A percentile compares a stretch with the other conserved stretches of the same genome.
Evolutionary conservation across 2,329 filamentous ascomycete genomes (phyloP).

Genomic region (Proliferodiscus dingleyae): DNA sequence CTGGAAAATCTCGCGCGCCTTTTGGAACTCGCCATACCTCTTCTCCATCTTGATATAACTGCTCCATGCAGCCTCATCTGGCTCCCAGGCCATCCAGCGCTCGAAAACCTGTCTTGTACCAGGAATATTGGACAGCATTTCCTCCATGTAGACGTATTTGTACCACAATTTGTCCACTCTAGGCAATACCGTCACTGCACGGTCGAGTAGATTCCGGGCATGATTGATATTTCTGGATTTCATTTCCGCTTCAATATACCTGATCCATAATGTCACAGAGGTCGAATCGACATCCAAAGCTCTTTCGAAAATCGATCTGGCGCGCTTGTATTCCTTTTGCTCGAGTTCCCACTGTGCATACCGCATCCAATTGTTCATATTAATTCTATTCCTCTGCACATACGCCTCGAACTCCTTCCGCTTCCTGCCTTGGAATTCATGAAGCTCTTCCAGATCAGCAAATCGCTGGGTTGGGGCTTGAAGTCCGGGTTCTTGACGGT

Average conservation of each 20-base stretch:
- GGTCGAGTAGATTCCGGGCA: constrained; percentile 87
- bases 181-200: constrained; percentile 87
- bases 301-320: constrained; percentile 88
- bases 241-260: constrained; percentile 96
- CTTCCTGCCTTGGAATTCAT: constrained; percentile 95
- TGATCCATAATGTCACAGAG: constrained; percentile 80
- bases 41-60: constrained; percentile 98
- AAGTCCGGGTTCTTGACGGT: constrained; percentile 83
- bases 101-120: constrained; percentile 94
- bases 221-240: constrained; percentile 94
- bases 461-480: constrained; percentile 93
- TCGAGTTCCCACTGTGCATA: constrained; percentile 97
- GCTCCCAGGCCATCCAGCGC: constrained; percentile 97
- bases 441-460: constrained; percentile 92
- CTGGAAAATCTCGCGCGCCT: constrained; percentile 85
- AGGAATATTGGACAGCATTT: constrained; percentile 90
- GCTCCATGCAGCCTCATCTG: constrained; percentile 91
- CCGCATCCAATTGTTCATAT: constrained; percentile 98
- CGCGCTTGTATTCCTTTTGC: constrained; percentile 92
- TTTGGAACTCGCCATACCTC: constrained; percentile 84
- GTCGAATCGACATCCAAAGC: constrained; percentile 89
- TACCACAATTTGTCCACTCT: constrained; percentile 97
- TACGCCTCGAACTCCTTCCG: constrained; percentile 97
- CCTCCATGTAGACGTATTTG: constrained; percentile 98
- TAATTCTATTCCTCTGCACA: constrained; percentile 88